These are phyloP conservation scores for Lenwebbia sp. DNA, from an alignment of 345 rosid genomes.

Conservation along the genomic window DNA sequence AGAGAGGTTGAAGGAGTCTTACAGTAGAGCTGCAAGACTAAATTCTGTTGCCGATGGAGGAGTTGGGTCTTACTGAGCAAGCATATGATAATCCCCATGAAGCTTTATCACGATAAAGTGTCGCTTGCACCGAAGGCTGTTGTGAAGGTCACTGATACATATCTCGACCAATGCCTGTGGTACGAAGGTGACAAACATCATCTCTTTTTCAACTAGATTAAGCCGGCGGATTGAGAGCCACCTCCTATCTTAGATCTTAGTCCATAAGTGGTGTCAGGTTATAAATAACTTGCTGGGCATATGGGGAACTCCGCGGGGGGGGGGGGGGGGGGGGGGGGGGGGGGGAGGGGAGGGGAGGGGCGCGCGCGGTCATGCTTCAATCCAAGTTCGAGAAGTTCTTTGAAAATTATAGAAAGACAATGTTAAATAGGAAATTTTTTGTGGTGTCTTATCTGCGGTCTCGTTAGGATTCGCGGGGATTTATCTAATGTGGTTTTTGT, in stretches of 20 bases:
- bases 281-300: conserved; percentile 90
- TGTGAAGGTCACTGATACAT: conserved; percentile 92
- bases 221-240: conserved; percentile 99
- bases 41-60: conserved; percentile 91
- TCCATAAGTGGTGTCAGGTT: conserved; percentile 97
- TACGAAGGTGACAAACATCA: conserved; percentile 98
- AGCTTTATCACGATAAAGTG: conserved; percentile 94
- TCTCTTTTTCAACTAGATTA: conserved; percentile 95
- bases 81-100: conserved; percentile 99
- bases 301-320: conserved; percentile 98
- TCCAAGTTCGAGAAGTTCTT: conserved; percentile 96
- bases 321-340: no score
- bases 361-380: conserved; percentile 98
- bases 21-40: conserved; percentile 95
- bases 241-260: conserved; percentile 97
- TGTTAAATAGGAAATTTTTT: conserved; percentile 63
- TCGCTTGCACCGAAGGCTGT: conserved; percentile 42
- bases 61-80: conserved; percentile 93
- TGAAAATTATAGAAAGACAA: conserved; percentile 89
- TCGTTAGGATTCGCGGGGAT: neutral
- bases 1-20: conserved; percentile 81
- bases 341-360: no score
- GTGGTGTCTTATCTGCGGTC: neutral
- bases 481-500: conserved; percentile 2
- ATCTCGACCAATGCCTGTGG: conserved; percentile 97